Percentiles rank a stretch among this genome's conserved stretches.
These are phyloP conservation scores for Arthrobotrys megalospora DNA, from an alignment of 2,329 filamentous ascomycete species.

Conservation along the genomic window DNA sequence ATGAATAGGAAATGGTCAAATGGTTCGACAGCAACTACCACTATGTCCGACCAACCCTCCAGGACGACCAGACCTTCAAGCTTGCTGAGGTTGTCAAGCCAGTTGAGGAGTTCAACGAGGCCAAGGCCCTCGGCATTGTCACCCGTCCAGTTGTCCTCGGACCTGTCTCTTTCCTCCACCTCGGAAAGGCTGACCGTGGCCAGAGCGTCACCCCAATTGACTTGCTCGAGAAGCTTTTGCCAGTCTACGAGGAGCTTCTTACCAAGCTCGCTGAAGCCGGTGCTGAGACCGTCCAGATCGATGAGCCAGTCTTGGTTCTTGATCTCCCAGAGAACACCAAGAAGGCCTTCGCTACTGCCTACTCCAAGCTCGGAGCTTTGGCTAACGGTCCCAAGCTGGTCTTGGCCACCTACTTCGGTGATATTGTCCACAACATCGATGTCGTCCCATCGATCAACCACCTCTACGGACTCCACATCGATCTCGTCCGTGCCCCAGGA, in stretches of 20 bases:
- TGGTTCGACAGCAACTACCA: slow-evolving; percentile 99
- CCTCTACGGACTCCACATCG: slow-evolving; percentile 89
- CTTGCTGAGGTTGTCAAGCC: slow-evolving; percentile 85
- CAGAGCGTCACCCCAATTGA: slow-evolving; percentile 94
- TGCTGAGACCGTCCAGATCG: slow-evolving; percentile 96
- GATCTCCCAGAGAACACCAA: slow-evolving; percentile 92
- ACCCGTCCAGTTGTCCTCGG: slow-evolving; percentile 96
- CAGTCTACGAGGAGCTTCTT: slow-evolving; percentile 94
- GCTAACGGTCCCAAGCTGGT: slow-evolving; percentile 86
- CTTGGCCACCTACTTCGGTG: slow-evolving; percentile 98
- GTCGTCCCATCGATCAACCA: slow-evolving; percentile 80
- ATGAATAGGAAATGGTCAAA: slow-evolving; percentile 92
- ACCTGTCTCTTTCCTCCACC: slow-evolving; percentile 96
- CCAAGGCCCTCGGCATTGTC: slow-evolving; percentile 93
- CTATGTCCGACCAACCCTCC: slow-evolving; percentile 99
- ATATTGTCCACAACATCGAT: slow-evolving; percentile 99
- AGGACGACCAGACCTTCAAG: slow-evolving; percentile 97
- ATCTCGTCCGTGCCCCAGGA: slow-evolving; percentile 98
- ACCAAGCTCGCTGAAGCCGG: slow-evolving; percentile 94
- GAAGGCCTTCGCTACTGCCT: slow-evolving; percentile 97
- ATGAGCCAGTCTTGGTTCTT: slow-evolving; percentile 96
- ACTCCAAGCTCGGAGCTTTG: slow-evolving; percentile 82
- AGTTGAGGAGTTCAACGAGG: slow-evolving; percentile 93
- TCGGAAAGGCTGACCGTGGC: slow-evolving; percentile 97
- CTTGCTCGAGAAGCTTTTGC: slow-evolving; percentile 91